Evolutionary conservation across 2,329 filamentous ascomycete species (phyloP).

Genomic region (Neoascochyta sp.): DNA sequence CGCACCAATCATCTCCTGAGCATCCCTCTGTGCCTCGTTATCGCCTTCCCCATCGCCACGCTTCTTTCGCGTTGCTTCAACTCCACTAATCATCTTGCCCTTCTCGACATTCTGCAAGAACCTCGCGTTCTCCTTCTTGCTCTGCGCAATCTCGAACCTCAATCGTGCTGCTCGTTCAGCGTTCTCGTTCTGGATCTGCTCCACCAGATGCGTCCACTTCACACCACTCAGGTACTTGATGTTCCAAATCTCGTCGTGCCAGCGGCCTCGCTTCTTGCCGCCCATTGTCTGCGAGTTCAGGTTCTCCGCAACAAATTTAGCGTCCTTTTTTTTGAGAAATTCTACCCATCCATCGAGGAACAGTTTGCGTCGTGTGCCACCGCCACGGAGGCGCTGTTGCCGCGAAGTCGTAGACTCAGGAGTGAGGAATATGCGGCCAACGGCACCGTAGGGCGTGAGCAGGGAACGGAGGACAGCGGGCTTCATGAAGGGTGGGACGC

Average conservation of each 20-base stretch:
- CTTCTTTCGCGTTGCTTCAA: slow-evolving; percentile 54
- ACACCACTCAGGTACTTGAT: slow-evolving; percentile 77
- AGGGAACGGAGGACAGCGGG: slow-evolving; percentile 72
- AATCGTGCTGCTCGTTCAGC: slow-evolving; percentile 72
- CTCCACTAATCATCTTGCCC: slow-evolving; percentile 68
- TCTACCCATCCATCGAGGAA: slow-evolving; percentile 86
- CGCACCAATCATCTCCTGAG: slow-evolving; percentile 15
- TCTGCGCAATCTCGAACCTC: slow-evolving; percentile 71
- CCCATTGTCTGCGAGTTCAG: slow-evolving; percentile 76
- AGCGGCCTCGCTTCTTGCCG: slow-evolving; percentile 78
- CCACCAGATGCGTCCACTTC: slow-evolving; percentile 70
- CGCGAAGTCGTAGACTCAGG: slow-evolving; percentile 69
- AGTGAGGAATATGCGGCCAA: slow-evolving; percentile 75
- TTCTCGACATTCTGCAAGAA: slow-evolving; percentile 77
- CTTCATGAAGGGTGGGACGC: slow-evolving; percentile 86
- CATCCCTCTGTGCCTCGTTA: slow-evolving; percentile 11
- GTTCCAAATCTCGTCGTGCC: slow-evolving; percentile 84
- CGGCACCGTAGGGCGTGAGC: slow-evolving; percentile 68
- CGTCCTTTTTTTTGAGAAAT: slow-evolving; percentile 70
- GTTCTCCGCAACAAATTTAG: slow-evolving; percentile 70
- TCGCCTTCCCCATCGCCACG: slow-evolving; percentile 41
- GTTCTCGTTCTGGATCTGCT: slow-evolving; percentile 77
- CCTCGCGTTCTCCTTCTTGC: slow-evolving; percentile 74
- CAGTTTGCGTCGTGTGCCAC: slow-evolving; percentile 79
- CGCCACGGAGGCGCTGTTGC: slow-evolving; percentile 62